Conservation (phyloP, 1,139 yeast genomes). For the Geotrichum bryndzae region DNA sequence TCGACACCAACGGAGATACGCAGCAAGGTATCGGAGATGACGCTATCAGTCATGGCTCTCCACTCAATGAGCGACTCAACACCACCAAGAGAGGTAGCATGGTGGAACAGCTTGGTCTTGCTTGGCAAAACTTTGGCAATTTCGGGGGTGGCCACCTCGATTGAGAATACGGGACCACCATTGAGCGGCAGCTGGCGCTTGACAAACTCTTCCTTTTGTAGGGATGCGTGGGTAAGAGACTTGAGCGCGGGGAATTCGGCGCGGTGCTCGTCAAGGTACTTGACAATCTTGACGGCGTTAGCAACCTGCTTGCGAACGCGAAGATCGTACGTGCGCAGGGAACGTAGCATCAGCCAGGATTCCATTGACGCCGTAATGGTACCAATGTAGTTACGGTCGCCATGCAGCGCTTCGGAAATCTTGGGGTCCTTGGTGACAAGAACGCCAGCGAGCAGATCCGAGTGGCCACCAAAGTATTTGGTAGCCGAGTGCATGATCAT, state of each 20-base stretch:
- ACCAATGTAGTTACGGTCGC: slow-evolving; percentile 66
- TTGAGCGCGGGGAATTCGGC: slow-evolving; percentile 45
- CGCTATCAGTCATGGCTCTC: slow-evolving; percentile 70
- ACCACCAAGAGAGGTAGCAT: slow-evolving; percentile 94
- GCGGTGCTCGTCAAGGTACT: slow-evolving; percentile 48
- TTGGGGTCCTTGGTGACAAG: slow-evolving; percentile 54
- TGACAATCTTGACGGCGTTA: slow-evolving; percentile 58
- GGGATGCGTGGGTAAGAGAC: slow-evolving; percentile 61
- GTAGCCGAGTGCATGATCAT: slow-evolving; percentile 85
- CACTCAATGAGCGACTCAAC: slow-evolving; percentile 87
- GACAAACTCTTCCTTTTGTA: slow-evolving; percentile 63
- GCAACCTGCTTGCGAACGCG: slow-evolving; percentile 62
- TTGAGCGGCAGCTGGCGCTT: slow-evolving; percentile 60
- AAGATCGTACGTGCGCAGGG: slow-evolving; percentile 71
- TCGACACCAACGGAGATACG: slow-evolving; percentile 80
- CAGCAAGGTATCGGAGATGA: slow-evolving; percentile 50
- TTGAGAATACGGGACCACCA: slow-evolving; percentile 69
- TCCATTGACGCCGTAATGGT: slow-evolving; percentile 76
- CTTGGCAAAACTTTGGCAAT: slow-evolving; percentile 63
- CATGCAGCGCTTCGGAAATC: slow-evolving; percentile 43
- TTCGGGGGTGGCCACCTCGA: slow-evolving; percentile 47
- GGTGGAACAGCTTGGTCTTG: slow-evolving; percentile 64
- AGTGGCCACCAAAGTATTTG: slow-evolving; percentile 88
- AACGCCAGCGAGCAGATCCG: slow-evolving; percentile 82
- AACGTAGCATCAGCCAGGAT: slow-evolving; percentile 64